phyloP scores from a whole-genome alignment of 441 rosid genomes.

The Erysimum cheiri region DNA sequence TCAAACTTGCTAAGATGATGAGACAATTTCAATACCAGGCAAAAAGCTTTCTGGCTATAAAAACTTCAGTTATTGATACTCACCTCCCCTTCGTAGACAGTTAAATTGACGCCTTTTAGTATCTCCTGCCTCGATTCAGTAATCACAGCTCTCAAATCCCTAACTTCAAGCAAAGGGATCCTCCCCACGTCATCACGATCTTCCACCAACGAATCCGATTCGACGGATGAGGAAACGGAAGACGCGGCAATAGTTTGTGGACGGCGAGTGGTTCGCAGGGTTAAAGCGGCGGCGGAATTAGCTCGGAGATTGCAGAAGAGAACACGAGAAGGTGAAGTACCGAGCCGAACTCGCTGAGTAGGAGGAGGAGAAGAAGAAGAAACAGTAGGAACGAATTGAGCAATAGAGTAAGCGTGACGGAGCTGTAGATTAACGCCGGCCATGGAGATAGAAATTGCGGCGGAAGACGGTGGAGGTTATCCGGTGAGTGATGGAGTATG shows the following conservation, averaged over 20 bases:
- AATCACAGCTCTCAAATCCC: conserved; percentile 77
- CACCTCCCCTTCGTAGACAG: conserved; percentile 89
- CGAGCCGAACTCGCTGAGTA: conserved; percentile 31
- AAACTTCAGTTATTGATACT: conserved; percentile 3
- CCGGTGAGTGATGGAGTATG: conserved; percentile 38
- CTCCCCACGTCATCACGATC: conserved; percentile 41
- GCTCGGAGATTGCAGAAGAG: conserved; percentile 39
- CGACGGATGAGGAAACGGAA: conserved; percentile 40
- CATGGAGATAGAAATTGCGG: conserved; percentile 37
- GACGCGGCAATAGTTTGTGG: conserved; percentile 40
- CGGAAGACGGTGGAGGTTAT: conserved; percentile 43
- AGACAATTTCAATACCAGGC: background rate
- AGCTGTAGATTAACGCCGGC: conserved; percentile 44
- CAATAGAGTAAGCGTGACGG: conserved; percentile 29
- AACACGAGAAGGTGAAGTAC: conserved; percentile 37
- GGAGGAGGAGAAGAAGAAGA: conserved; percentile 38
- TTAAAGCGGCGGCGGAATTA: conserved; percentile 33
- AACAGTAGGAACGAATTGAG: conserved; percentile 35
- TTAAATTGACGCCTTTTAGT: conserved; percentile 76
- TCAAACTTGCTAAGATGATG: conserved; percentile 8
- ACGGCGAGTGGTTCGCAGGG: conserved; percentile 34
- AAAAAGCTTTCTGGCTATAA: conserved; percentile 6
- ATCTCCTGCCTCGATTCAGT: conserved; percentile 81
- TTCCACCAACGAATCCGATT: conserved; percentile 36
- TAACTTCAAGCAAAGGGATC: conserved; percentile 77